Base-by-base conservation (phyloP, 1,139 yeast species). In the Entelexis sorbosivorans region DNA sequence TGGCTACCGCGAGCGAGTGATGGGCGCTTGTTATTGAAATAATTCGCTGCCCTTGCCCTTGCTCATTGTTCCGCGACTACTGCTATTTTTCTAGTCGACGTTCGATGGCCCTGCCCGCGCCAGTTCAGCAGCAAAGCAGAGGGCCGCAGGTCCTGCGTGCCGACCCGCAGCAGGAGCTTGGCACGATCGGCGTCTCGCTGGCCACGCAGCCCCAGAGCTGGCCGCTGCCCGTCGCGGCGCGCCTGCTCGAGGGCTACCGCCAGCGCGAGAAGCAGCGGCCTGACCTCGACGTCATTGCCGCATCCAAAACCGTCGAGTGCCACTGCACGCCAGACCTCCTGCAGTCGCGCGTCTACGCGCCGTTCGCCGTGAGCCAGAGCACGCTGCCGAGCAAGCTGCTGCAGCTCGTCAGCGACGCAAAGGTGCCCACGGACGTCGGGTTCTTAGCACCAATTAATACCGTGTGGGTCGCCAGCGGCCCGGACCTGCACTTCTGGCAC, bases 391-490 rank as follows among this genome's bases (percentile, higher is more conserved):
- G 43, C 20, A 26, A 38, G 38, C 34, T 52, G n/a, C 47, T 47
- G 26, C n/a, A 7, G 14, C 31, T 40, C 13, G 43, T 48, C 5
- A 31, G 38, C 20, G 35, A 34, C 42, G 24, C 51, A 14, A 29
- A 28, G 14, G 44, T 24, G 6, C 10, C 7, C 19, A n/a, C 44
- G n/a, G 29, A 38, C 56, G 81, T 86, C 78, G 98, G 98, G 9
- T 69, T 89, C 47, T 82, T 91, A 59, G 78, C 91, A 0, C 89
- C 83, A 54, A 76, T 91, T 39, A 79, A 81, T 56, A 77, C 96
- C 56, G 81, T 91, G 9, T 91, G 97, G 97, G 76, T 89, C 45
- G 79, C 86, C 2, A 79, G 82, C 38, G 97, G 88, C 65, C 83
- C 83, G 62, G 80, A 82, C 61, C 72, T 93, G 61, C 77, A 84